Conservation (phyloP, 2,329 filamentous ascomycete genomes). For the Aureobasidium mangrovei region DNA sequence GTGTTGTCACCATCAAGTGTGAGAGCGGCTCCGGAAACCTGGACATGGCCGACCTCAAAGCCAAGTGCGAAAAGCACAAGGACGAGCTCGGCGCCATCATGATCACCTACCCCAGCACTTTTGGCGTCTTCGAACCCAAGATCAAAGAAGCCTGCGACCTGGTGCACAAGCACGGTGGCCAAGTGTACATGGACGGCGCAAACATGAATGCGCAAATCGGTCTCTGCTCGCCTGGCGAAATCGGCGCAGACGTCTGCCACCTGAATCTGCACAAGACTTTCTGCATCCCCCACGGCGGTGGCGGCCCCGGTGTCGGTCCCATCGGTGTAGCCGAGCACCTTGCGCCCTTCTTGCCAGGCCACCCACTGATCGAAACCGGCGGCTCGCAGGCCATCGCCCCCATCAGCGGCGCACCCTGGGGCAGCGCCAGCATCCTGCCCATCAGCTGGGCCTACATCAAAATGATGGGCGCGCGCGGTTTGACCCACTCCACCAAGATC, state of each 20-base stretch:
- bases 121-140: slow-evolving; percentile 85
- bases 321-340: slow-evolving; percentile 86
- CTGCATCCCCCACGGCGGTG: slow-evolving; percentile 93
- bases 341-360: slow-evolving; percentile 63
- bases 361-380: slow-evolving; percentile 52
- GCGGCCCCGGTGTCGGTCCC: slow-evolving; percentile 85
- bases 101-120: slow-evolving; percentile 94
- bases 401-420: slow-evolving; percentile 74
- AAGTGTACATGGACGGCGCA: slow-evolving; percentile 97
- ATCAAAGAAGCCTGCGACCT: slow-evolving; percentile 78
- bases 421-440: slow-evolving; percentile 82
- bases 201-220: slow-evolving; percentile 99
- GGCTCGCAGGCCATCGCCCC: slow-evolving; percentile 54
- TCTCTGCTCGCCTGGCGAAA: slow-evolving; percentile 86
- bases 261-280: slow-evolving; percentile 98
- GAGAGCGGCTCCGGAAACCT: slow-evolving; percentile 80
- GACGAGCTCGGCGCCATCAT: slow-evolving; percentile 86
- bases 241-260: slow-evolving; percentile 94
- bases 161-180: slow-evolving; percentile 79
- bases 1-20: slow-evolving; percentile 86
- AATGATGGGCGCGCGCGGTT: slow-evolving; percentile 77
- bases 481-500: slow-evolving; percentile 83
- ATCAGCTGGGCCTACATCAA: slow-evolving; percentile 95
- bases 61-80: slow-evolving; percentile 81
- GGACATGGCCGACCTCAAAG: slow-evolving; percentile 74